These are phyloP conservation scores for Aspergillus ustus DNA, from an alignment of 2,329 filamentous ascomycete species.

Conservation along the genomic window DNA sequence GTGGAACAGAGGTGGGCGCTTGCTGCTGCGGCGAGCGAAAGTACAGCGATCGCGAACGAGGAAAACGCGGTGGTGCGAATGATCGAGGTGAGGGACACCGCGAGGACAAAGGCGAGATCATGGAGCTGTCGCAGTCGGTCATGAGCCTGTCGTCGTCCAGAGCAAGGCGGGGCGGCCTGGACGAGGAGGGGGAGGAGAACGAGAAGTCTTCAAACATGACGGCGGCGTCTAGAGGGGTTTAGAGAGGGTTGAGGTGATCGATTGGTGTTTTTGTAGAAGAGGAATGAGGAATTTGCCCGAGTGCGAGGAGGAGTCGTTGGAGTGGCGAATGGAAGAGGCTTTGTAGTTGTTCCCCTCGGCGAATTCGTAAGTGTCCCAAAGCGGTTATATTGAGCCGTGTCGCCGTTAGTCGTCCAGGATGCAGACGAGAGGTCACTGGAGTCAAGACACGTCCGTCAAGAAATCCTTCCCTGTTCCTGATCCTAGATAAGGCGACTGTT, in stretches of 20 bases:
- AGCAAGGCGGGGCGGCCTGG: slow-evolving; percentile 31
- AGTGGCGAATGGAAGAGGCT: neutral
- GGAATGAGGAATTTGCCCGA: neutral
- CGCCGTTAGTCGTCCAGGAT: neutral
- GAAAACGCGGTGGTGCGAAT: slow-evolving; percentile 33
- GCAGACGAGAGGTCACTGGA: slow-evolving; percentile 1
- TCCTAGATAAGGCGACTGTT: neutral
- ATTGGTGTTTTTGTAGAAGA: neutral
- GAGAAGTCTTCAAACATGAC: slow-evolving; percentile 50
- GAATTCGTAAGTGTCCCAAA: slow-evolving; percentile 11
- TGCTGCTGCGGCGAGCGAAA: slow-evolving; percentile 39
- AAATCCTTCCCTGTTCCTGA: slow-evolving; percentile 2
- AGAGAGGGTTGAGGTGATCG: neutral
- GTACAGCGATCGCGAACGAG: slow-evolving; percentile 38
- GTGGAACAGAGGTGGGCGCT: slow-evolving; percentile 49
- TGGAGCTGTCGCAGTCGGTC: slow-evolving; percentile 41
- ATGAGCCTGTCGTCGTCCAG: slow-evolving; percentile 42
- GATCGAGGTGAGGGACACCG: slow-evolving; percentile 48
- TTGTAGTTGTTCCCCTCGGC: neutral
- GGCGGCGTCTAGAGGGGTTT: neutral
- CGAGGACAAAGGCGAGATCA: slow-evolving; percentile 48
- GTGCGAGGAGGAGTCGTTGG: neutral
- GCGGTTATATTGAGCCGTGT: slow-evolving; percentile 15
- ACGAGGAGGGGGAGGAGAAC: slow-evolving; percentile 43
- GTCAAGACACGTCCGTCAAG: slow-evolving; percentile 1